A percentile compares a stretch with the other conserved stretches of the same genome.
Conservation (phyloP, 2,329 filamentous ascomycete species). For the Microsporum canis region DNA sequence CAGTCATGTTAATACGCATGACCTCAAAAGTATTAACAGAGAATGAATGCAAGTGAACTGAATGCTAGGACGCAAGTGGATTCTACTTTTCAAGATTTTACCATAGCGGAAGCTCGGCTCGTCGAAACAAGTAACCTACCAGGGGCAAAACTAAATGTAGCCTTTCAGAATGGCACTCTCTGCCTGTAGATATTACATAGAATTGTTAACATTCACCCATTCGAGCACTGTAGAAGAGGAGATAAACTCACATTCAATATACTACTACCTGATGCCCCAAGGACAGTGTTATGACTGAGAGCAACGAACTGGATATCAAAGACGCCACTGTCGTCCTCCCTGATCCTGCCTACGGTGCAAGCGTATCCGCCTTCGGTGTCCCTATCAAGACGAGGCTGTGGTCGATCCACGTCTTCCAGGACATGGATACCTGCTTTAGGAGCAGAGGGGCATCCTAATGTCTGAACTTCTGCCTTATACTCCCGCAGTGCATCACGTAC, state of each 20-base stretch:
- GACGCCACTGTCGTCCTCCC: conserved; percentile 67
- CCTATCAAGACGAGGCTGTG: conserved; percentile 81
- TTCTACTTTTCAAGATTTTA: background rate
- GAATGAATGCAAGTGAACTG: too few species aligned
- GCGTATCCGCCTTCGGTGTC: conserved; percentile 79
- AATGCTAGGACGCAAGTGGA: background rate
- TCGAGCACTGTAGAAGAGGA: background rate
- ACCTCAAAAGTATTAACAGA: too few species aligned
- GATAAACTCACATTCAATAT: conserved; percentile 58
- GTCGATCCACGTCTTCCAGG: conserved; percentile 79
- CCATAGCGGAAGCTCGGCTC: background rate
- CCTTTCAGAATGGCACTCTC: background rate
- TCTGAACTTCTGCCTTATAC: conserved; percentile 73
- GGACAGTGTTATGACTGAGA: conserved; percentile 82
- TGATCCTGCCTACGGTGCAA: conserved; percentile 75
- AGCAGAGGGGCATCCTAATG: conserved; percentile 75
- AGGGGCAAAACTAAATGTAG: background rate
- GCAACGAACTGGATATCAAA: conserved; percentile 95
- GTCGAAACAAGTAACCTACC: background rate
- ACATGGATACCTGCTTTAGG: conserved; percentile 72
- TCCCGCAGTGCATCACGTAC: conserved; percentile 68
- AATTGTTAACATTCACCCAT: background rate
- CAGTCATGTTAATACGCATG: too few species aligned
- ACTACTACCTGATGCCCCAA: conserved; percentile 90
- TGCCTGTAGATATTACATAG: background rate